Base-by-base conservation (phyloP, 2,329 filamentous ascomycete species). In the Sporothrix schenckii region DNA sequence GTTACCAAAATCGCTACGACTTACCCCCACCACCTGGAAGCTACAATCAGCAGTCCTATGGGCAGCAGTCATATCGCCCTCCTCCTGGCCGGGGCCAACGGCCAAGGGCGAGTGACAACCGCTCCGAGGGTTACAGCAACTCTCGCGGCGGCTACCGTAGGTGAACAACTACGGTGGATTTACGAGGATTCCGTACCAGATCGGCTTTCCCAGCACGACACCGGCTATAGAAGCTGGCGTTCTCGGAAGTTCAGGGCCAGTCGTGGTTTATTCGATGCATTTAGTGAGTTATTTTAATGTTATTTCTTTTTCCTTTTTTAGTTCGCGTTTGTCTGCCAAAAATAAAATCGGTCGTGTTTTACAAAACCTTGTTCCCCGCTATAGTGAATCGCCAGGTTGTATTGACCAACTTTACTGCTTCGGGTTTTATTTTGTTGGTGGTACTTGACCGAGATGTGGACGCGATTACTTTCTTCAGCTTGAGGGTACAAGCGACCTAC, bases 61-160 rank as follows among this genome's bases (percentile, higher is more conserved):
- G 34, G 47, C 58, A 74, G 11, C 67, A 56, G 41, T 11, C 61
- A 19, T 71, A 75, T 41, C 71, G 72, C 3, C 71, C 72, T 27
- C 73, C 74, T 14, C 71, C 72, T 4, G 71, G 73, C 1, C 70
- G 74, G 21, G 74, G 75, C 13, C 71, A 72, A 6, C 72, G 74
- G 11, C 73, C 74, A 24, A 69, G 75, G 34, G 44, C 60, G 24
- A 60, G 50, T 3, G 58, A 66, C 50, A 65, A 69, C 58, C 56
- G 63, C 10, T 21, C 47, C 2, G 63, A 47, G 16, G 63, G 47
- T 27, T 66, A 66, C 19, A 50, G 41, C 19, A 52, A 11, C 44
- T 50, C 34, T 27, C 53, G 53, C 19, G 53, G 53, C 19, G 66
- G 49, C 16, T 61, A 50, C n/a, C 53, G 41, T 30, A 14, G 66